These are phyloP conservation scores for Coemansia sp. DNA, from an alignment of 192 early-diverging fungal species.

Conservation along the genomic window DNA sequence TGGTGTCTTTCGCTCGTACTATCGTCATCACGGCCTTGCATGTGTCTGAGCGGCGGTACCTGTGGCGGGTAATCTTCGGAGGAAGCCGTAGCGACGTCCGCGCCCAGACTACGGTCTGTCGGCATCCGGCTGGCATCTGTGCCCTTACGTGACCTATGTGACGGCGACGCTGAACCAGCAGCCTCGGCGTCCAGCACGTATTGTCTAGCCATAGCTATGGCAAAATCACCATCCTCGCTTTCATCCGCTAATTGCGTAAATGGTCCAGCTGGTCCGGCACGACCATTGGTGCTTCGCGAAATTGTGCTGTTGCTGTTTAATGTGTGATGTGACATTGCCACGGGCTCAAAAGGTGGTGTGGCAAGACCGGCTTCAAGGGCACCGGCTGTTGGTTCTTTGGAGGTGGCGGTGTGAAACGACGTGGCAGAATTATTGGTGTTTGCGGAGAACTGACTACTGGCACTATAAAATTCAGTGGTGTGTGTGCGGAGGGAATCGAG, in stretches of 20 bases:
- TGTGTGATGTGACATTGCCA: constrained; percentile 10
- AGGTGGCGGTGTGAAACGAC: constrained; percentile 44
- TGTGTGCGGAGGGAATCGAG: constrained; percentile 28
- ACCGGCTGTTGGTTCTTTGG: not conserved
- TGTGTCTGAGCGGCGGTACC: constrained; percentile 3
- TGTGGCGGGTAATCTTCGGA: constrained; percentile 32
- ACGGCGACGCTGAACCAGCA: constrained; percentile 44
- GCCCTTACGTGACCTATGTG: constrained; percentile 35
- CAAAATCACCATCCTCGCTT: constrained; percentile 24
- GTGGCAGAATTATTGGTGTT: constrained; percentile 2
- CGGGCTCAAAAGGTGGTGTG: not conserved
- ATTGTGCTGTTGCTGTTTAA: constrained; percentile 12
- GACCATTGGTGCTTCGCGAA: not conserved
- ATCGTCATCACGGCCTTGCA: constrained; percentile 21
- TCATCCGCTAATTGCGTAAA: constrained; percentile 4
- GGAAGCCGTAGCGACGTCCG: constrained; percentile 15
- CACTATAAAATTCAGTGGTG: constrained; percentile 43
- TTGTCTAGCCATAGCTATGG: constrained; percentile 41
- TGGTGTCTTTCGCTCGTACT: not conserved
- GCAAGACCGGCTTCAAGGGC: not conserved
- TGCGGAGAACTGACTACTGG: constrained; percentile 23
- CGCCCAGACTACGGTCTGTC: constrained; percentile 15
- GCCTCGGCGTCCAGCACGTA: constrained; percentile 53
- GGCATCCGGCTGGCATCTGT: constrained; percentile 29
- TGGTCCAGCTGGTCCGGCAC: not conserved